A percentile compares a stretch with the other conserved stretches of the same genome.
phyloP scores from a whole-genome alignment of 225 moss, liverwort and hornwort species.

The Sphagnum contortum region DNA sequence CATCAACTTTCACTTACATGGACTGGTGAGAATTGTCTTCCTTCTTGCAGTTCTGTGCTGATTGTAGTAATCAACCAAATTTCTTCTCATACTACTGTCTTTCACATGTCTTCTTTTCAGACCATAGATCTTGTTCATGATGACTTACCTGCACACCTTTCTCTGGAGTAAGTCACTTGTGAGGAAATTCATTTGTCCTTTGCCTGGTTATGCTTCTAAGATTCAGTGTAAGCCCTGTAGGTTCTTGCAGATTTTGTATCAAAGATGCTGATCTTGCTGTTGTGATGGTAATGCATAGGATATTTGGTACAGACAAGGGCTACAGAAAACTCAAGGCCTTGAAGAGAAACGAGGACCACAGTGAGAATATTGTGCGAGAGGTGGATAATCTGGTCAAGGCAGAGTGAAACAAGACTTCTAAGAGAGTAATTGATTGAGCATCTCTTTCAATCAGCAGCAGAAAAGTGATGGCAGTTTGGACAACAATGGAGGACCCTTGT shows the following conservation, averaged over 20 bases:
- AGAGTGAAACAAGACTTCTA: slow-evolving; percentile 23
- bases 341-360: slow-evolving; percentile 39
- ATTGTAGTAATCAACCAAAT: background rate
- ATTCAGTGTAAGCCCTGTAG: background rate
- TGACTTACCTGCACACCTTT: no score
- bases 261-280: background rate
- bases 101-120: no score
- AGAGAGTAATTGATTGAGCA: no score
- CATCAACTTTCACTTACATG: slow-evolving; percentile 98
- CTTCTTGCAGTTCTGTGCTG: background rate
- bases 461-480: no score
- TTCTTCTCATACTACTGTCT: background rate
- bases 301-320: slow-evolving; percentile 57
- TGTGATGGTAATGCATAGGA: slow-evolving; percentile 15
- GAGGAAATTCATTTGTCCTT: background rate
- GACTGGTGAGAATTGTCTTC: slow-evolving; percentile 53
- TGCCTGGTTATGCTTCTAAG: background rate
- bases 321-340: slow-evolving; percentile 51
- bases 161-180: no score
- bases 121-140: no score
- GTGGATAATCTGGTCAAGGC: slow-evolving; percentile 47
- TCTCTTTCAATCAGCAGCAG: no score
- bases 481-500: no score
- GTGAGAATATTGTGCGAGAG: slow-evolving; percentile 25
- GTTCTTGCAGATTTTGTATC: background rate